phyloP scores from a whole-genome alignment of 345 rosid species.

The Garcia nutans region DNA sequence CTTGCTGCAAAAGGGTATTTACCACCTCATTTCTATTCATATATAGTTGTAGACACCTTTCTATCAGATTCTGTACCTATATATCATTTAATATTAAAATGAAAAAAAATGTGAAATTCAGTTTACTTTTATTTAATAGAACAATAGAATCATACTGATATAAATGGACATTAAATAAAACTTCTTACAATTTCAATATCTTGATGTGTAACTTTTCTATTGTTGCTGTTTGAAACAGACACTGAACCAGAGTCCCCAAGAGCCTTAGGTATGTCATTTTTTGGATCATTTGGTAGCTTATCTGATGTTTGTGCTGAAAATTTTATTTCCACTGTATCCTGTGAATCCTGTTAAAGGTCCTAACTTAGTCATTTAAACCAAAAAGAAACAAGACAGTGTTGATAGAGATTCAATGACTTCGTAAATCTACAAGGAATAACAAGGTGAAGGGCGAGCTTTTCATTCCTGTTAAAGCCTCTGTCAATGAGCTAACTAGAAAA shows the following conservation, averaged over 20 bases:
- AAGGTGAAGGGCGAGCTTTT: neutral
- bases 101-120: neutral
- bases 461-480: neutral
- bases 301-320: neutral
- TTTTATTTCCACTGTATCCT: neutral
- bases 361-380: conserved; percentile 1
- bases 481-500: neutral
- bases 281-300: neutral
- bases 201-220: neutral
- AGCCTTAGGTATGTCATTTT: neutral
- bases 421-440: neutral
- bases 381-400: conserved; percentile 1
- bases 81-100: neutral
- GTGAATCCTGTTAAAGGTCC: conserved; percentile 6
- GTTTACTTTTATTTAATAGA: neutral
- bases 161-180: neutral
- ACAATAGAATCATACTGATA: neutral
- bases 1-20: conserved; percentile 37
- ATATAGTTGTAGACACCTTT: conserved; percentile 54
- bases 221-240: conserved; percentile 3
- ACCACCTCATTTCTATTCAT: conserved; percentile 55
- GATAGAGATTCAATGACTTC: neutral
- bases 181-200: conserved; percentile 19
- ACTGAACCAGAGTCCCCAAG: conserved; percentile 7
- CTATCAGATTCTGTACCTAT: conserved; percentile 59